Evolutionary conservation across 2,329 filamentous ascomycete genomes (phyloP), one percentile per base, ranked within the genome.

Genomic region (Calonectria henricotiae): DNA sequence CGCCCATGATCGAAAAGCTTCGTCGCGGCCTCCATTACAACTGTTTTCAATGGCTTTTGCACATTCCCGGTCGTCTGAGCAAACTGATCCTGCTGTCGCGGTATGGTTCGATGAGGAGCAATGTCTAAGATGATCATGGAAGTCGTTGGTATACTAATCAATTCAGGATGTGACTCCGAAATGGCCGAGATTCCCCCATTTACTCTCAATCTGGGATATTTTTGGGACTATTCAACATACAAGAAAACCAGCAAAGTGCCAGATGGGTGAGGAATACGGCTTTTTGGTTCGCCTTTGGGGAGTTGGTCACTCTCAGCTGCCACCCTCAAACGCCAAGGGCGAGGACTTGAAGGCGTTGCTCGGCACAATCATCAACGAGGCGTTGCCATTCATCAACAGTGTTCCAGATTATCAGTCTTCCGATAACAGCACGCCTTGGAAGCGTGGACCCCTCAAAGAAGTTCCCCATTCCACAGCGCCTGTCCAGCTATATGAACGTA

Each of bases 231-330:
- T 20, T n/a, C 32, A 39, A 23, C 44, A 54, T 1, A 25, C 23
- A 65, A 35, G 17, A 55, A 35, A 4, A 4, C 3, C 13, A 35
- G n/a, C 15, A 13, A 43, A 37, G 8, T 13, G 58, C 35, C 73
- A 55, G 62, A 78, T 76, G 72, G 62, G 67, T 20, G 74, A 79
- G 35, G 72, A 75, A 47, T 77, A 75, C 17, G 86, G 88, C 1
- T 87, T 86, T 66, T 82, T 87, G 41, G 82, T 91, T 67, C 87
- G 87, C 41, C 85, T 90, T 64, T 85, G 86, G 83, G 89, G 89
- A 62, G 79, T 91, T 27, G 80, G 82, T 20, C 79, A 82, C 17
- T 79, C 81, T 32, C 84, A 88, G 69, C 83, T 90, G 1, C 89
- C 88, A 1, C 64, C 82, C 32, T 68, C 82, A 41, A 76, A 79